Percentiles rank a stretch among this genome's conserved stretches.
Conservation (phyloP, 2,329 filamentous ascomycete genomes). For the Penicillium sp. region DNA sequence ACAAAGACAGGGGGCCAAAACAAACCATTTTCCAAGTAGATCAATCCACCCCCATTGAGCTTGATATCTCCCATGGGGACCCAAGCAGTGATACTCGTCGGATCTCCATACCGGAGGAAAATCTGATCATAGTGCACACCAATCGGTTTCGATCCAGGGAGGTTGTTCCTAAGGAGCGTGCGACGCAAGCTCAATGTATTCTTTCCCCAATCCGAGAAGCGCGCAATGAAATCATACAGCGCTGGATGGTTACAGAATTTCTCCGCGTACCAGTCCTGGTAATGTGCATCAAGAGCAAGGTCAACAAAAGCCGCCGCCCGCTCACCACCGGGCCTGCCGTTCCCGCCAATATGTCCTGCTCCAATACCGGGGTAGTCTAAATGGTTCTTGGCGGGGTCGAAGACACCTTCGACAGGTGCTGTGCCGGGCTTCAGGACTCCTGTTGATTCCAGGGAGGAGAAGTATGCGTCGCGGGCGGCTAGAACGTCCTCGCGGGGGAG, state of each 20-base stretch:
- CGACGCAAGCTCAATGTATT: constrained; percentile 48
- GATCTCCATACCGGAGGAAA: constrained; percentile 55
- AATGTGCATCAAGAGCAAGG: constrained; percentile 55
- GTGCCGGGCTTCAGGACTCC: constrained; percentile 57
- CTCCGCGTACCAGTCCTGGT: constrained; percentile 53
- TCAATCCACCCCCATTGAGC: constrained; percentile 56
- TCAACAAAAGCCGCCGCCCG: constrained; percentile 48
- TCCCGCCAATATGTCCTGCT: constrained; percentile 47
- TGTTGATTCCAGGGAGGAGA: constrained; percentile 53
- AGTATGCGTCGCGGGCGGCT: constrained; percentile 53
- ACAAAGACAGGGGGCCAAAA: background rate
- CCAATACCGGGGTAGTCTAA: constrained; percentile 55
- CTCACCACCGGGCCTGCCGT: constrained; percentile 47
- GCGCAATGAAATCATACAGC: constrained; percentile 50
- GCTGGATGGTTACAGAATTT: constrained; percentile 55
- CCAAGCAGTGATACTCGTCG: constrained; percentile 57
- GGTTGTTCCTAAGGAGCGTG: constrained; percentile 57
- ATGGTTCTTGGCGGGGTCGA: constrained; percentile 45
- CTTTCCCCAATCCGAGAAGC: constrained; percentile 55
- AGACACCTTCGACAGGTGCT: constrained; percentile 54
- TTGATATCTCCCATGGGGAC: constrained; percentile 56
- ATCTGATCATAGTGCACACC: constrained; percentile 63
- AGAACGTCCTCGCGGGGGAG: constrained; percentile 55
- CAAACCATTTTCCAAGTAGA: constrained; percentile 54
- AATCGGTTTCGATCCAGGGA: constrained; percentile 56